Base-by-base conservation (phyloP, 2,329 filamentous ascomycete species). In the Penicillium oxalicum region DNA sequence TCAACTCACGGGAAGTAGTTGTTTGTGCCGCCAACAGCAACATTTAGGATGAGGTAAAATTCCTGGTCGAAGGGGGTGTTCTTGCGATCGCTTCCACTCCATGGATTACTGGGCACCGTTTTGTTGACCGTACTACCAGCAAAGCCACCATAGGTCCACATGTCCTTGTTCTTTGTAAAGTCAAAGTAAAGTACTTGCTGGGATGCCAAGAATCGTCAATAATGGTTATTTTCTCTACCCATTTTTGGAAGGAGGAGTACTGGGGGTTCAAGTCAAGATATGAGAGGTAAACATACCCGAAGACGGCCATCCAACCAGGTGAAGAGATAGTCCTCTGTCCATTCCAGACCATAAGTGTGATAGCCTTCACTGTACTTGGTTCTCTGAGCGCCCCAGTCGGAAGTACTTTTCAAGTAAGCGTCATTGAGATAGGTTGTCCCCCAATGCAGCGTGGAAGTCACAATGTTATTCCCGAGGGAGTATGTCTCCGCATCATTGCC, bases 261-360 rank as follows among this genome's bases (percentile, higher is more conserved):
- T 18, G 18, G 18, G 18, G 18, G 18, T 18, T 18, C 18, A 18
- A 18, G 18, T 18, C 25, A 33, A 5, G 32, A 39, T 13, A 4
- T 9, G n/a, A 12, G 41, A 5, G 4, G 29, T 4, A 29, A 29
- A 40, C 47, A 12, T 44, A 49, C 47, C 26, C 47, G 41, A 5
- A 49, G 32, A 3, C 47, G 67, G 55, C 65, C 70, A 59, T 80
- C 74, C 34, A 79, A 62, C 58, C 76, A 80, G 26, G 75, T 77
- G 65, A 76, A 79, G 18, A 80, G 65, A 62, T 79, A 78, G 37
- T 74, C 69, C 43, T 73, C 66, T 2, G 67, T 71, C 77, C 77
- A 80, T 54, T 79, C 75, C 12, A 80, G 54, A 4, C 76, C 78
- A 51, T 71, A 81, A 1, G 74, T 80, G 61, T 79, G 74, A 56